phyloP scores from a whole-genome alignment of 371 early-diverging fungal genomes.

The Rhizopus delemar region DNA sequence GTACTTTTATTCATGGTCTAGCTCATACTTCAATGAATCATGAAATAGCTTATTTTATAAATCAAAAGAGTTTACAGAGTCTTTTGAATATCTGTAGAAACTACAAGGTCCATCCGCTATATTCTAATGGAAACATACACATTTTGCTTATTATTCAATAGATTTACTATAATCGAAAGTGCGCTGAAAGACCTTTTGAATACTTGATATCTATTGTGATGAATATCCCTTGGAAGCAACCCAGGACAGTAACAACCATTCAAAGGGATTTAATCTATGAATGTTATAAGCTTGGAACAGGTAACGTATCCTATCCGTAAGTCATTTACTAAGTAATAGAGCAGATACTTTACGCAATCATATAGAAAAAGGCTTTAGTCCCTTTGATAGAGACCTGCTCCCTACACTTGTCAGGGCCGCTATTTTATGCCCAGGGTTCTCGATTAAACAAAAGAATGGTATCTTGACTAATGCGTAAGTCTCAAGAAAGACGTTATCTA shows the following conservation, averaged over 20 bases:
- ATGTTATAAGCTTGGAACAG: slow-evolving; percentile 24
- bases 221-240: slow-evolving; percentile 26
- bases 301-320: slow-evolving; percentile 6
- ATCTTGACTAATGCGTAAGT: slow-evolving; percentile 22
- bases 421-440: slow-evolving; percentile 21
- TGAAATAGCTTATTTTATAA: slow-evolving; percentile 10
- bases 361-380: slow-evolving; percentile 1
- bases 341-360: slow-evolving; percentile 11
- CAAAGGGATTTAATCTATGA: slow-evolving; percentile 29
- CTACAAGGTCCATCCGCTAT: slow-evolving; percentile 14
- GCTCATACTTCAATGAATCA: neutral
- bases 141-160: neutral
- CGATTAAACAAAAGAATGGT: slow-evolving; percentile 17
- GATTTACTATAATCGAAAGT: slow-evolving; percentile 23
- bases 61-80: slow-evolving; percentile 23
- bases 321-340: neutral
- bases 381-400: slow-evolving; percentile 5
- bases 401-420: slow-evolving; percentile 16
- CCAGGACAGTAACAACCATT: slow-evolving; percentile 10
- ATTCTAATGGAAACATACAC: neutral
- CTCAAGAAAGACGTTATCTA: neutral
- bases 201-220: slow-evolving; percentile 19
- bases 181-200: slow-evolving; percentile 26
- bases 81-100: slow-evolving; percentile 18
- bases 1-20: slow-evolving; percentile 11